Percentiles rank a stretch among this genome's conserved stretches.
phyloP scores from a whole-genome alignment of 2,329 filamentous ascomycete species.

The Hortaea werneckii region DNA sequence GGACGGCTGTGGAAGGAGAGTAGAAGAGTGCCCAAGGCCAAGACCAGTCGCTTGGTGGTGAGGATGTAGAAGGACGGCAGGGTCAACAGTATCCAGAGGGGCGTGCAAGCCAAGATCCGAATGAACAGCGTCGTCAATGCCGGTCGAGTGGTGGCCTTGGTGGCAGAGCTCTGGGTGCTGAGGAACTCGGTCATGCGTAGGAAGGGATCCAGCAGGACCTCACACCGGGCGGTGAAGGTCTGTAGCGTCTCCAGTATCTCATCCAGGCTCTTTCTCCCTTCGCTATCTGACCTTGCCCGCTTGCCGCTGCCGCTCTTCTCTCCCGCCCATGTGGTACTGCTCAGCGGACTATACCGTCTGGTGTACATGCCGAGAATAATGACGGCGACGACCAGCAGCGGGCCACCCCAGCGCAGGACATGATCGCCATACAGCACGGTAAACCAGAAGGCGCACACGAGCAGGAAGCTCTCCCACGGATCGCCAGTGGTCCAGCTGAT shows the following conservation, averaged over 20 bases:
- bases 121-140: slow-evolving; percentile 84
- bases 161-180: slow-evolving; percentile 71
- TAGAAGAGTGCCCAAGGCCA: slow-evolving; percentile 77
- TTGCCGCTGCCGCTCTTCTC: slow-evolving; percentile 41
- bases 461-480: slow-evolving; percentile 91
- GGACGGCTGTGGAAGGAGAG: slow-evolving; percentile 89
- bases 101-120: slow-evolving; percentile 76
- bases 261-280: slow-evolving; percentile 84
- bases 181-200: slow-evolving; percentile 86
- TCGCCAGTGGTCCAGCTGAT: slow-evolving; percentile 91
- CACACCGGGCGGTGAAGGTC: slow-evolving; percentile 82
- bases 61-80: slow-evolving; percentile 75
- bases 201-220: slow-evolving; percentile 81
- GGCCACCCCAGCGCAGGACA: slow-evolving; percentile 71
- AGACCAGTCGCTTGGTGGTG: slow-evolving; percentile 71
- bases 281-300: slow-evolving; percentile 46
- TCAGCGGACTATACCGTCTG: slow-evolving; percentile 77
- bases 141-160: slow-evolving; percentile 80
- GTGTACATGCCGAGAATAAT: slow-evolving; percentile 91
- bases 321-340: slow-evolving; percentile 68
- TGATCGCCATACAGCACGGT: slow-evolving; percentile 75
- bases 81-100: slow-evolving; percentile 75
- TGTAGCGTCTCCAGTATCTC: slow-evolving; percentile 93
- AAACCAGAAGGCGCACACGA: slow-evolving; percentile 80
- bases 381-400: slow-evolving; percentile 65